Conservation (phyloP, 148 eudicot species). For the Hydrangea macrophylla region DNA sequence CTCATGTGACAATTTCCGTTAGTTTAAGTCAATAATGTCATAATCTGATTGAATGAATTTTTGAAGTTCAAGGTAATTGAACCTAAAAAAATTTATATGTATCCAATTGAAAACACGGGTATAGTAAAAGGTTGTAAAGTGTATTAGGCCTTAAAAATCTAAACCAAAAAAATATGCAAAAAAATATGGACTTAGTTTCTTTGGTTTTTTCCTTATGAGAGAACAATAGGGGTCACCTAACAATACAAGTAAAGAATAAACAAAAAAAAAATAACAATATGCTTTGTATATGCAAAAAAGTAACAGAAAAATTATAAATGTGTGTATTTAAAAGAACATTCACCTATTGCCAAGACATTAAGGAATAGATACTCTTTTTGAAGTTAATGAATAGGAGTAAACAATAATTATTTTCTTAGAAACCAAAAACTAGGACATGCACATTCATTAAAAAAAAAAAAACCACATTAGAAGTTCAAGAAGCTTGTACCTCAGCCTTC, state of each 20-base stretch:
- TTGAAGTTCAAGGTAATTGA: not conserved
- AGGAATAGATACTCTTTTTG: not conserved
- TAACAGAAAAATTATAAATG: not conserved
- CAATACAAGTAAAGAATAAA: not conserved
- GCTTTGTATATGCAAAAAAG: not conserved
- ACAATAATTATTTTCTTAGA: not conserved
- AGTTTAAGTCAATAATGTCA: too few relatives aligned
- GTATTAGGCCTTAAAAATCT: not conserved
- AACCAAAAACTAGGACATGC: not conserved
- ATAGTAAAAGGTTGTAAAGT: too few relatives aligned
- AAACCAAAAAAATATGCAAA: too few relatives aligned
- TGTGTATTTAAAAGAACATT: too few relatives aligned
- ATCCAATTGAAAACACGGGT: too few relatives aligned
- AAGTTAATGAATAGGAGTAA: too few relatives aligned
- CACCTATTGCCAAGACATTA: not conserved
- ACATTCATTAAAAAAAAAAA: conserved; percentile 1
- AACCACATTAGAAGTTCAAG: not conserved
- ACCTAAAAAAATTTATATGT: too few relatives aligned
- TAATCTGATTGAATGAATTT: too few relatives aligned
- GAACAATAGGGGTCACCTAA: too few relatives aligned
- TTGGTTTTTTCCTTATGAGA: too few relatives aligned
- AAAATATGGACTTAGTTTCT: too few relatives aligned
- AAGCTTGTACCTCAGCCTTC: conserved; percentile 57
- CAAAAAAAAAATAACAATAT: not conserved
- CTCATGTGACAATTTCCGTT: too few relatives aligned